Evolutionary conservation across 1,284 basidiomycete genomes (phyloP).

Genomic region (Ustilago crameri): DNA sequence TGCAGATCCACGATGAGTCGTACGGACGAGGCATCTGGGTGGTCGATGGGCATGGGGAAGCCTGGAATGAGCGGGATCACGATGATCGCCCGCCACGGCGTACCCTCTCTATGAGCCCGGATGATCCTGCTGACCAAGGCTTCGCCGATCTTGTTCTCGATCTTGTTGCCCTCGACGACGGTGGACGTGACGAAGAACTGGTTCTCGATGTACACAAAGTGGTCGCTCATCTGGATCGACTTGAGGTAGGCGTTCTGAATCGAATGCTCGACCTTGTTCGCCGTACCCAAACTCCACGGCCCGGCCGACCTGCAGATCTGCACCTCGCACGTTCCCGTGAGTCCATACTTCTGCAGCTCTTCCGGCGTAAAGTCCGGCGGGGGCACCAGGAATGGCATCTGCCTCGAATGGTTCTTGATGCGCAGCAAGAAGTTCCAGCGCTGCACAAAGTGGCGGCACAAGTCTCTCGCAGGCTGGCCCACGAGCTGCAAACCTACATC

Average conservation of each 20-base stretch:
- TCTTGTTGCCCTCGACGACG: conserved; percentile 81
- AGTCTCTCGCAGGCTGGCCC: conserved; percentile 93
- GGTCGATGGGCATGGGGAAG: conserved; percentile 92
- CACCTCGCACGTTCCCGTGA: conserved; percentile 95
- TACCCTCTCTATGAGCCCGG: conserved; percentile 83
- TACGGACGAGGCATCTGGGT: conserved; percentile 88
- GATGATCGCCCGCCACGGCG: conserved; percentile 90
- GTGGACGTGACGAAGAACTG: conserved; percentile 99
- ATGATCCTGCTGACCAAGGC: conserved; percentile 92
- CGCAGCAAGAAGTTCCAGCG: conserved; percentile 72
- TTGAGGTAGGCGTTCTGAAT: conserved; percentile 90
- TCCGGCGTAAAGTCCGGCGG: conserved; percentile 89
- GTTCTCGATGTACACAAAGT: conserved; percentile 78
- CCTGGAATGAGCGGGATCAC: conserved; percentile 92
- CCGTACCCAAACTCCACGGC: conserved; percentile 94
- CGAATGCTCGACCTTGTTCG: conserved; percentile 85
- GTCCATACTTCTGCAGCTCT: conserved; percentile 81
- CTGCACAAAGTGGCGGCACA: conserved; percentile 94
- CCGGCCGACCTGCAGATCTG: conserved; percentile 96
- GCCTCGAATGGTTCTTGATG: conserved; percentile 79
- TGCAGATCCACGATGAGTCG: conserved; percentile 68
- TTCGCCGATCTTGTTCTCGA: conserved; percentile 95
- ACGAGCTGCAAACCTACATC: conserved; percentile 95
- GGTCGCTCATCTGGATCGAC: conserved; percentile 94
- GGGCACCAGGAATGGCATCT: conserved; percentile 94